Base-by-base conservation (phyloP, 139 green algal species). In the Chlorokybus atmophyticus region DNA sequence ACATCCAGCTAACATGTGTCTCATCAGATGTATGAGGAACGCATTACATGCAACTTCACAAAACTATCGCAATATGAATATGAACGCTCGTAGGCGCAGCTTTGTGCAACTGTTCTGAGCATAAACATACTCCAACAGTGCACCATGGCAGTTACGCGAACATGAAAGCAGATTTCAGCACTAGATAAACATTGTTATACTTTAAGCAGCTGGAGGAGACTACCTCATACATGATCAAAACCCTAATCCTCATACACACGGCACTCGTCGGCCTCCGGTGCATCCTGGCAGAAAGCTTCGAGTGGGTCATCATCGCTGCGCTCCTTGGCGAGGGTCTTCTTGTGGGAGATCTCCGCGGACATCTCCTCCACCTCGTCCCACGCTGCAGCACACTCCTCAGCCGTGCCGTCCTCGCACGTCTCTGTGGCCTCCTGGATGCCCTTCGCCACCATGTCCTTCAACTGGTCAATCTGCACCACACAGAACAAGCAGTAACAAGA, bases 351-450 rank as follows among this genome's bases (percentile, higher is more conserved):
- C 3, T 61, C 66, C 25, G 67, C 66, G 24, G 67, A 76, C 23
- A 75, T 29, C 48, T 75, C 67, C 66, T 75, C 67, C 10, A 75
- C 67, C 47, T 75, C 70, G 32, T 75, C 67, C 67, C 67, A 75
- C 3, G 67, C 67, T 3, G 51, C 66, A 14, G 60, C 62, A 28
- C 66, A 74, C 30, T 74, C 66, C 21, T 5, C 66, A 28, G 39
- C 24, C 26, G 55, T 71, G 28, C 49, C 49, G 25, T 53, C 32
- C 23, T 32, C 57, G 48, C 63, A 71, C 19, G 55, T 29, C 17
- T 65, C 25, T 49, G 60, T 28, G 21, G 66, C 66, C 8, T 71
- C 60, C 7, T 69, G n/a, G 63, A 71, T 71, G 32, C 28, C 32
- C 14, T 71, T 67, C 3, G 3, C 4, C 31, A 71, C 31, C 5